These are phyloP conservation scores for Inonotus hispidus DNA, from an alignment of 1,284 basidiomycete genomes.

Conservation along the genomic window DNA sequence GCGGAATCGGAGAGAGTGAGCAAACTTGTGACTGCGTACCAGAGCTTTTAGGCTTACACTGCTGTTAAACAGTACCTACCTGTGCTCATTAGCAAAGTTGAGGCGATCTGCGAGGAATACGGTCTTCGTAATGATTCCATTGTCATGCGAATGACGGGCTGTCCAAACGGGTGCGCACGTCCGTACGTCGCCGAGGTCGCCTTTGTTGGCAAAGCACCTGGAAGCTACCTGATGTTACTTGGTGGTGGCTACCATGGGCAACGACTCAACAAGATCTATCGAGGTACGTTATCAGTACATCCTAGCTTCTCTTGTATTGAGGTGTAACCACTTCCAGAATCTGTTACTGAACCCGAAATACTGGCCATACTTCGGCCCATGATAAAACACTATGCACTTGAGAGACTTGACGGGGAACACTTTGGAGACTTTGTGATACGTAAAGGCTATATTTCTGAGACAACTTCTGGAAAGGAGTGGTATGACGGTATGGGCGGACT, in stretches of 20 bases:
- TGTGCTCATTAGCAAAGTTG: slow-evolving; percentile 90
- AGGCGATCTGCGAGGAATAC: slow-evolving; percentile 90
- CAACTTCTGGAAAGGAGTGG: slow-evolving; percentile 74
- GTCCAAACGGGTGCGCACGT: slow-evolving; percentile 90
- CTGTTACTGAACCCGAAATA: slow-evolving; percentile 92
- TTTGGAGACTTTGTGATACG: slow-evolving; percentile 97
- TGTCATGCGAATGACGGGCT: slow-evolving; percentile 97
- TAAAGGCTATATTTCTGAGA: slow-evolving; percentile 78
- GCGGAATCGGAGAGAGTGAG: slow-evolving; percentile 85
- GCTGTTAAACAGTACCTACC: slow-evolving; percentile 72
- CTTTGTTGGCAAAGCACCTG: slow-evolving; percentile 95
- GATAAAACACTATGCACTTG: slow-evolving; percentile 90
- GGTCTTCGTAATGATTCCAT: slow-evolving; percentile 92
- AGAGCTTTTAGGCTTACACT: slow-evolving; percentile 9
- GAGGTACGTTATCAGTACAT: slow-evolving; percentile 41
- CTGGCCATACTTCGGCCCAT: slow-evolving; percentile 85
- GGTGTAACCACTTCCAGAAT: slow-evolving; percentile 48
- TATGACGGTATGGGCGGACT: slow-evolving; percentile 78
- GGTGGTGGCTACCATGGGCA: slow-evolving; percentile 95
- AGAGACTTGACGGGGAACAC: slow-evolving; percentile 83
- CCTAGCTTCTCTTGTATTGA: slow-evolving; percentile 16
- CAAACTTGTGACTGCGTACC: background rate
- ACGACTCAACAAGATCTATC: slow-evolving; percentile 89
- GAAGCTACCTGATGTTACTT: slow-evolving; percentile 91
- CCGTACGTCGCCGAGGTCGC: slow-evolving; percentile 97